Evolutionary conservation across 208 protist genomes (phyloP).

Genomic region (Herpetomonas muscarum): DNA sequence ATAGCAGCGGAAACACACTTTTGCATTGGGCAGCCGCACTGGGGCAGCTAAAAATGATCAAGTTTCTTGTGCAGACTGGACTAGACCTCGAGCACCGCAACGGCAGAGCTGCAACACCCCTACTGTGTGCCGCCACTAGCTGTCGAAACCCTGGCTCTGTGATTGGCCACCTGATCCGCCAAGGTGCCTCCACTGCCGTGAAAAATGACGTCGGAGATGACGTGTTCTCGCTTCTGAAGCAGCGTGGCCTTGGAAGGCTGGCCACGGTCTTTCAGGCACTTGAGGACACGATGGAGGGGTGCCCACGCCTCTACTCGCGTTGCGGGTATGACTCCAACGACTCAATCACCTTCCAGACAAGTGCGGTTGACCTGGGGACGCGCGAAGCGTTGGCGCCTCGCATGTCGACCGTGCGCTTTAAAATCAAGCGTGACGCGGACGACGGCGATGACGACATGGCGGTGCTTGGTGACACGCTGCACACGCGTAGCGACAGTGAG

Average conservation of each 20-base stretch:
- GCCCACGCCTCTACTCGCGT: neutral
- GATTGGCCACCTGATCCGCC: constrained; percentile 31
- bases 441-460: too few species aligned
- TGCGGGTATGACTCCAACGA: neutral
- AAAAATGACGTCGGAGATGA: constrained; percentile 19
- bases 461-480: too few species aligned
- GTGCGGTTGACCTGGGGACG: neutral
- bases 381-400: neutral
- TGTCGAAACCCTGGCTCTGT: constrained; percentile 31
- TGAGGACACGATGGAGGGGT: constrained; percentile 7
- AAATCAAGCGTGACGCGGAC: neutral
- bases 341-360: neutral
- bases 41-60: constrained; percentile 28
- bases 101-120: constrained; percentile 33
- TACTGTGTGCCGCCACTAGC: constrained; percentile 53
- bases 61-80: constrained; percentile 31
- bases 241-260: constrained; percentile 11
- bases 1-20: constrained; percentile 46
- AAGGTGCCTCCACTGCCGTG: constrained; percentile 34
- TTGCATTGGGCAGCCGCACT: constrained; percentile 68
- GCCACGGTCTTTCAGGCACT: constrained; percentile 8
- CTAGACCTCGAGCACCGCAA: constrained; percentile 40
- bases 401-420: neutral
- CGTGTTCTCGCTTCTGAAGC: constrained; percentile 28
- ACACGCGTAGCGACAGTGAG: too few species aligned